phyloP scores from a whole-genome alignment of 129 eudicot genomes.

The Saussurea involucrata region DNA sequence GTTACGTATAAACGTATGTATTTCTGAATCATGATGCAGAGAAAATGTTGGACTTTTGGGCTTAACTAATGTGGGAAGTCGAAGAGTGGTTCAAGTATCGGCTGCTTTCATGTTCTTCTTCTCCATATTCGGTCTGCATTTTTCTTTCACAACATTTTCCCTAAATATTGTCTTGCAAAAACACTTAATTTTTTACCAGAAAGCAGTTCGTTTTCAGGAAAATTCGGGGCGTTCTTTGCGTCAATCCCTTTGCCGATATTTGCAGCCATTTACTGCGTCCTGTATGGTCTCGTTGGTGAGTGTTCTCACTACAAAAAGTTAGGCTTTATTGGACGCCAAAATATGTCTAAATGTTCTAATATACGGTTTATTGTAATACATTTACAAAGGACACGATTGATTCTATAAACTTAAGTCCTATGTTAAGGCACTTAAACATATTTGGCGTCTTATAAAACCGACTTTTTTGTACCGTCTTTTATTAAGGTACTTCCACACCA shows the following conservation, averaged over 20 bases:
- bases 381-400: too few relatives aligned
- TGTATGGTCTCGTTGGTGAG: conserved; percentile 94
- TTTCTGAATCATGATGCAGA: conserved; percentile 40
- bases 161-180: not conserved
- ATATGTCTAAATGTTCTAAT: too few relatives aligned
- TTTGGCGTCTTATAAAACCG: not conserved
- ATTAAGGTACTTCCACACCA: not conserved
- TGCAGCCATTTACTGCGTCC: conserved; percentile 86
- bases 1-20: not conserved
- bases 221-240: conserved; percentile 97
- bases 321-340: not conserved
- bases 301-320: not conserved
- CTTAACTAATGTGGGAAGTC: conserved; percentile 88
- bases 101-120: conserved; percentile 95
- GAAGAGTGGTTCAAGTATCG: conserved; percentile 93
- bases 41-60: conserved; percentile 98
- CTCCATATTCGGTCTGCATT: conserved; percentile 80
- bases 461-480: not conserved
- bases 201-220: conserved; percentile 51
- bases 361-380: too few relatives aligned
- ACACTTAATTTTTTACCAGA: not conserved
- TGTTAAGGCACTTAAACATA: not conserved
- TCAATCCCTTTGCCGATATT: conserved; percentile 84
- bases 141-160: not conserved
- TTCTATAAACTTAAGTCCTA: not conserved